Base-by-base conservation (phyloP, 441 rosid genomes). In the Pelargonium australe region DNA sequence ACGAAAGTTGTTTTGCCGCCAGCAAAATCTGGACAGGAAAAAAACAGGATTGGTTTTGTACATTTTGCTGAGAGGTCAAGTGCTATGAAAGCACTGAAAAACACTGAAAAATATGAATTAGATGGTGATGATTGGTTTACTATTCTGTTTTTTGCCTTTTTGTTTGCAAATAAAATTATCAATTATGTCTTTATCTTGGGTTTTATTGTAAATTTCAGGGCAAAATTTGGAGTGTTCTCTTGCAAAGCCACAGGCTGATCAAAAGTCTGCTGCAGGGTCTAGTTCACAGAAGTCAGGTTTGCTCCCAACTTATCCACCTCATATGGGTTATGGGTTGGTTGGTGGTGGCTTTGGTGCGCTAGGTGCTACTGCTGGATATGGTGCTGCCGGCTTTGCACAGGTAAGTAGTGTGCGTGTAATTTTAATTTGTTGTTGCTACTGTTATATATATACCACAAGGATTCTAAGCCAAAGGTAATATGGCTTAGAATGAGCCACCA, bases 171-270 rank as follows among this genome's bases (percentile, higher is more conserved):
- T 16, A 45, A 64, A 34, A 47, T 17, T 13, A 41, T 31, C 67
- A 14, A 16, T n/a, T 58, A 16, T 4, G 17, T 51, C 14, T 17
- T 51, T 41, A 49, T 62, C 1, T 58, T 61, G 37, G 17, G 61
- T 62, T 66, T 65, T 51, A 4, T 53, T 13, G 23, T 60, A 45
- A 51, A 63, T 69, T 49, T 23, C 66, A 79, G 82, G 82, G 19
- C 82, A 79, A 79, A 73, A 67, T 37, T 70, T 79, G 69, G 82
- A 79, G 71, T 76, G 79, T 28, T 79, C 82, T 65, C 82, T 79
- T 73, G 82, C 82, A 45, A 79, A 79, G 75, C 82, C 79, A 58
- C 82, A 76, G 66, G 70, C 76, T 64, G 82, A 79, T 71, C 82
- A 76, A 72, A 79, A 76, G 77, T 68, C 77, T 73, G 65, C 55